These are phyloP conservation scores for Chimonanthus praecox DNA, from an alignment of 164 flowering plant genomes.

Conservation along the genomic window DNA sequence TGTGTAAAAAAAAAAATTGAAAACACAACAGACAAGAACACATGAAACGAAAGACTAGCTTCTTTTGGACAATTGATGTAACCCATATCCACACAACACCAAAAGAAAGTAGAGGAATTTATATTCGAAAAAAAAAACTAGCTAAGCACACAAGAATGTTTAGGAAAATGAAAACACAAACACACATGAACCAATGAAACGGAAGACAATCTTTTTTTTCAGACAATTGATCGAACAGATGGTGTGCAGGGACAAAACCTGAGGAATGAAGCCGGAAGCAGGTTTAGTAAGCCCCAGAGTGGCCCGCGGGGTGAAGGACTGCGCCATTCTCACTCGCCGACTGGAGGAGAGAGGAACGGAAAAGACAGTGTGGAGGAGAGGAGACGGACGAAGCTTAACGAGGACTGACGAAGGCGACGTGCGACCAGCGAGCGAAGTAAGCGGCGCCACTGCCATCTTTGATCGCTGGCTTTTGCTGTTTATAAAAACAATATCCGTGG, in stretches of 20 bases:
- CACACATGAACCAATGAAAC: not conserved
- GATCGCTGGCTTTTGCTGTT: not conserved
- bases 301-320: slow-evolving; percentile 21
- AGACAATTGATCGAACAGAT: not conserved
- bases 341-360: slow-evolving; percentile 3
- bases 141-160: no score
- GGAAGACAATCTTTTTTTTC: not conserved
- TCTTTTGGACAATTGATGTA: slow-evolving; percentile 8
- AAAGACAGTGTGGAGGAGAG: not conserved
- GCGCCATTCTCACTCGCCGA: slow-evolving; percentile 23
- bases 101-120: not conserved
- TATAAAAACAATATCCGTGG: not conserved
- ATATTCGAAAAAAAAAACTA: not conserved
- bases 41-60: not conserved
- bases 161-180: not conserved
- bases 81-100: not conserved
- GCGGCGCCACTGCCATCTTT: slow-evolving; percentile 6
- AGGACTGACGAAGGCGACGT: slow-evolving; percentile 18
- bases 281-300: slow-evolving; percentile 50
- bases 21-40: not conserved
- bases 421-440: slow-evolving; percentile 6
- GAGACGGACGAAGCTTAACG: not conserved
- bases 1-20: no score
- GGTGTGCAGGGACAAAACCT: slow-evolving; percentile 19
- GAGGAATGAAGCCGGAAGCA: slow-evolving; percentile 21